Base-by-base conservation (phyloP, 1,284 basidiomycete species). In the Quambalaria eucalypti region DNA sequence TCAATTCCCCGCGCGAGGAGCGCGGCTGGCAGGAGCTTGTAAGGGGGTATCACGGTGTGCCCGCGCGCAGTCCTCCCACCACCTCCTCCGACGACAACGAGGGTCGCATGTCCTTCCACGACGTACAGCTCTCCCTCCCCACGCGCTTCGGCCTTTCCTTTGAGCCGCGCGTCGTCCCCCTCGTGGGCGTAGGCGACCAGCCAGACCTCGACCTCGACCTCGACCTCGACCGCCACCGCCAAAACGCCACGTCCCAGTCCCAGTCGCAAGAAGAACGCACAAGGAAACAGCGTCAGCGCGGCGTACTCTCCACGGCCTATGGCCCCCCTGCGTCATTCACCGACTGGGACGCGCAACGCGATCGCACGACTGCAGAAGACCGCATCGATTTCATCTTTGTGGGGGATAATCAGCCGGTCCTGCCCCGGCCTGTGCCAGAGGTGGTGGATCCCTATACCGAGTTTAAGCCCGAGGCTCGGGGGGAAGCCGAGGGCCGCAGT, bases 1-100 rank as follows among this genome's bases (percentile, higher is more conserved):
- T 68, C 36, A 68, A 68, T 53, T 60, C 57, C 23, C 64, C 66
- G 7, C 57, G 64, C 12, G 62, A 61, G 30, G 62, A 68, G 46
- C 53, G 51, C 1, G 49, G 44, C 28, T 66, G 66, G 64, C 54
- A 56, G n/a, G 10, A 39, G 5, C 16, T n/a, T 21, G 36, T 14
- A n/a, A 39, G 52, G n/a, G 48, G n/a, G 19, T n/a, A n/a, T n/a
- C n/a, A n/a, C n/a, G n/a, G n/a, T n/a, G n/a, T n/a, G n/a, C n/a
- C n/a, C n/a, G n/a, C n/a, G n/a, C n/a, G n/a, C n/a, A n/a, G n/a
- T n/a, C n/a, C n/a, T n/a, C n/a, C n/a, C n/a, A n/a, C n/a, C n/a
- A 8, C 2, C 23, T 19, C 33, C 5, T 4, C n/a, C 28, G 4
- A 8, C 29, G 16, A 28, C 28, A 9, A 7, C 2, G n/a, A n/a